Evolutionary conservation across 176 grass and related monocot genomes (phyloP).

Genomic region (Miscanthus lutarioriparius): DNA sequence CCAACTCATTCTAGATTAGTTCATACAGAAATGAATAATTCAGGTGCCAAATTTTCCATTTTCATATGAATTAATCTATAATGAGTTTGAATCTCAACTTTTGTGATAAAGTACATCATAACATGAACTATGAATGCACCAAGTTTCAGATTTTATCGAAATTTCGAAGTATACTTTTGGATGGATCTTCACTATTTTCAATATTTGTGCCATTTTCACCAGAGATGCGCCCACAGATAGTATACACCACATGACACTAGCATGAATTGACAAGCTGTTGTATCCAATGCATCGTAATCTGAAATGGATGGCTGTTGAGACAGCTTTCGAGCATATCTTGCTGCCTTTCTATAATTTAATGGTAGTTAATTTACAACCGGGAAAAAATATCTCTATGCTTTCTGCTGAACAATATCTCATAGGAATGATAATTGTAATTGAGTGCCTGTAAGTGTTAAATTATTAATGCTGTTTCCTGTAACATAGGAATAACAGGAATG

Average conservation of each 20-base stretch:
- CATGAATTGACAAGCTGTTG: not conserved
- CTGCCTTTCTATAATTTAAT: not conserved
- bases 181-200: not conserved
- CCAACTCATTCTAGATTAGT: not conserved
- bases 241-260: not conserved
- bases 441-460: not conserved
- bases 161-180: not conserved
- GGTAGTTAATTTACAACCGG: not conserved
- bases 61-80: not conserved
- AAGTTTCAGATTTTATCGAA: not conserved
- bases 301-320: not conserved
- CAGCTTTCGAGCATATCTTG: constrained; percentile 2
- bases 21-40: not conserved
- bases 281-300: not conserved
- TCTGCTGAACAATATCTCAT: not conserved
- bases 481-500: not conserved
- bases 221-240: not conserved
- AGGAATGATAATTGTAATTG: not conserved
- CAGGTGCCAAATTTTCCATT: not conserved
- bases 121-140: not conserved
- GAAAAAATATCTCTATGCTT: not conserved
- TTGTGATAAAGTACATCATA: not conserved
- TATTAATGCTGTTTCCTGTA: not conserved
- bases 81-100: not conserved
- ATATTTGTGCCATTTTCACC: not conserved